A percentile compares a stretch with the other conserved stretches of the same genome.
These are phyloP conservation scores for Trichophyton verrucosum DNA, from an alignment of 2,329 filamentous ascomycete genomes.

Conservation along the genomic window DNA sequence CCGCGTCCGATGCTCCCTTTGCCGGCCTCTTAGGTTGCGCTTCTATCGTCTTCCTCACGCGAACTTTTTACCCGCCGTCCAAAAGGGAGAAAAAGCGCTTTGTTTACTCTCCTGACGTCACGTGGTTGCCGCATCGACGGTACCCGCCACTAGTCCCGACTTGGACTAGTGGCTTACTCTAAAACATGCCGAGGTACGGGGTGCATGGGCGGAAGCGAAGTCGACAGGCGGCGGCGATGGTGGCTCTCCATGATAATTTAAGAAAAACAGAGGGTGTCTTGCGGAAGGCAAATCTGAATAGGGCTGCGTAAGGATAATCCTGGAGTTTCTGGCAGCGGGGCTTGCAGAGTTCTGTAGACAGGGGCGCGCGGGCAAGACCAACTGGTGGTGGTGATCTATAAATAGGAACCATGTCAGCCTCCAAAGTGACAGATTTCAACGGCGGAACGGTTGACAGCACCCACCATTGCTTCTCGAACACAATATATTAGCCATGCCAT, in stretches of 20 bases:
- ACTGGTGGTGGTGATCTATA: neutral
- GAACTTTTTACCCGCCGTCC: neutral
- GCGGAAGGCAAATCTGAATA: neutral
- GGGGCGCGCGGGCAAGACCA: neutral
- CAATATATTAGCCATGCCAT: too few relatives aligned
- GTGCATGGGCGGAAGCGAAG: neutral
- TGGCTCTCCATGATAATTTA: neutral
- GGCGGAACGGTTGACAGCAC: too few relatives aligned
- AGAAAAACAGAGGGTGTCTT: neutral
- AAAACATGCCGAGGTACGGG: neutral
- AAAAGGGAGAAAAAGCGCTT: neutral
- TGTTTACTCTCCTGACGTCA: conserved; percentile 2
- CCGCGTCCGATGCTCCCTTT: too few relatives aligned
- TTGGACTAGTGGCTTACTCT: neutral
- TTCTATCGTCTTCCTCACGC: neutral
- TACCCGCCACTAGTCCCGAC: neutral
- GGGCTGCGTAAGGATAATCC: neutral
- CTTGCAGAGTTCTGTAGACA: neutral
- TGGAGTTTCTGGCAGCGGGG: neutral
- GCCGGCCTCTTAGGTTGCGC: too few relatives aligned
- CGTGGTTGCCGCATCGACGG: neutral
- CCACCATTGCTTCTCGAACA: too few relatives aligned
- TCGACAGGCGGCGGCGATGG: neutral
- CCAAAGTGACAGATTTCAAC: too few relatives aligned
- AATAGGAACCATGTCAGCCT: neutral